Percentiles rank a stretch among this genome's conserved stretches.
Conservation (phyloP, 371 early-diverging fungal genomes). For the Actinomortierella wolfii region DNA sequence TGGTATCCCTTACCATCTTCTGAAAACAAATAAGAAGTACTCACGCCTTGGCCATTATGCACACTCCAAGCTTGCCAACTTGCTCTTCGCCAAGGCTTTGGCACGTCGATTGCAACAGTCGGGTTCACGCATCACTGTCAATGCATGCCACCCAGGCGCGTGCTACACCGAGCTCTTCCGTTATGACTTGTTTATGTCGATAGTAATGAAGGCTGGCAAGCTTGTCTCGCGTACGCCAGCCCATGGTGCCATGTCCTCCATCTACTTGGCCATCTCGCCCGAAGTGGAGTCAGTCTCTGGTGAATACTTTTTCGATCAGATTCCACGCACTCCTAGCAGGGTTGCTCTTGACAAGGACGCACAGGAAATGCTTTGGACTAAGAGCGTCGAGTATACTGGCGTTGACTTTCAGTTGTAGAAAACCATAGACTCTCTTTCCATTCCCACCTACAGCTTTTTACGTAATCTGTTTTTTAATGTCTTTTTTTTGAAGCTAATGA, state of each 20-base stretch:
- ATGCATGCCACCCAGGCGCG: conserved; percentile 60
- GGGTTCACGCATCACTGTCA: conserved; percentile 47
- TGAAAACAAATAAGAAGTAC: conserved; percentile 45
- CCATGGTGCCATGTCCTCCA: conserved; percentile 51
- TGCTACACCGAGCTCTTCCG: conserved; percentile 51
- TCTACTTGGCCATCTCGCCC: conserved; percentile 52
- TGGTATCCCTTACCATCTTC: conserved; percentile 46
- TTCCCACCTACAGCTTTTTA: too few species aligned
- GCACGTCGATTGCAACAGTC: conserved; percentile 42
- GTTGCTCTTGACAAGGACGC: conserved; percentile 17
- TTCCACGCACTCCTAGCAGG: conserved; percentile 21
- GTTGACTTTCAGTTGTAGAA: conserved; percentile 19
- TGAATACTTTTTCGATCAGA: conserved; percentile 44
- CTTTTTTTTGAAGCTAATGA: too few species aligned
- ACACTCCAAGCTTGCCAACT: conserved; percentile 63
- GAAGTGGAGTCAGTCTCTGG: conserved; percentile 48
- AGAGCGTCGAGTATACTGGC: conserved; percentile 36
- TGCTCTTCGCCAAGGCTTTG: conserved; percentile 57
- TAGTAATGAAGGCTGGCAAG: conserved; percentile 10
- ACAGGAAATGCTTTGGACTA: conserved; percentile 32
- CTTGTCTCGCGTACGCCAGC: conserved; percentile 29
- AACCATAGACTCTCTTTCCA: too few species aligned
- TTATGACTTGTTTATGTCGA: conserved; percentile 25
- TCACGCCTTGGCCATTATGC: conserved; percentile 51
- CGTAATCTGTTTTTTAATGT: too few species aligned